Evolutionary conservation across 2,329 filamentous ascomycete species (phyloP), one percentile per base, ranked within the genome.

Genomic region (Exophiala mesophila): DNA sequence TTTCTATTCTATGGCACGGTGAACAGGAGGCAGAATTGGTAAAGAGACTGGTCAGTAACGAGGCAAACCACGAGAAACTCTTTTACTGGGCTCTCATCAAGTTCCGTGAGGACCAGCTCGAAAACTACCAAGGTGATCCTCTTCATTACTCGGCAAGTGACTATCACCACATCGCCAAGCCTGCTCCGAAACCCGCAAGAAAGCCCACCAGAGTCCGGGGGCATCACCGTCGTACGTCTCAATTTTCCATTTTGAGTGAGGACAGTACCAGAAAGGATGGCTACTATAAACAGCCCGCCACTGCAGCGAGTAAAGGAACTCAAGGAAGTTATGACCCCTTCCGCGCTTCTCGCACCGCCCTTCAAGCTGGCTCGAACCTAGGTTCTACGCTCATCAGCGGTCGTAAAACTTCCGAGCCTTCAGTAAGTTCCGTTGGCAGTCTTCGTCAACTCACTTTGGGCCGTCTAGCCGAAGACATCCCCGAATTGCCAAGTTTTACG

Each of bases 1-100:
- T 98, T 50, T 83, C 85, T 46, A 90, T 88, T 2, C 75, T 97
- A 57, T 97, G 88, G 89, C 89, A 97, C 67, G 85, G 82, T 55
- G 83, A 87, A 52, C 78, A 78, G 23, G 84, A 90, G 53, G 77
- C 83, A 19, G 75, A 82, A 13, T 66, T 97, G 16, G 73, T 83
- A 17, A 70, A 78, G 41, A 83, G 80, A 57, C 71, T 97, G n/a
- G 65, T 75, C 9, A 77, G 69, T 50, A 66, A 77, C 21, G 76
- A 80, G 79, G 72, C 78, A 3, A 97, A 94, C 52, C 87, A 95
- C 41, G 88, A 96, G 60, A 94, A 95, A 59, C 76, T 90, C 53
- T 96, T 97, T 63, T 98, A 97, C 63, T 84, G 81, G 64, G 76
- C 94, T 15, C 74, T 98, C 5, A 67, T 83, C 52, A 84, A 83